Evolutionary conservation across 129 eudicot species (phyloP).

Genomic region (Ambrosia artemisiifolia): DNA sequence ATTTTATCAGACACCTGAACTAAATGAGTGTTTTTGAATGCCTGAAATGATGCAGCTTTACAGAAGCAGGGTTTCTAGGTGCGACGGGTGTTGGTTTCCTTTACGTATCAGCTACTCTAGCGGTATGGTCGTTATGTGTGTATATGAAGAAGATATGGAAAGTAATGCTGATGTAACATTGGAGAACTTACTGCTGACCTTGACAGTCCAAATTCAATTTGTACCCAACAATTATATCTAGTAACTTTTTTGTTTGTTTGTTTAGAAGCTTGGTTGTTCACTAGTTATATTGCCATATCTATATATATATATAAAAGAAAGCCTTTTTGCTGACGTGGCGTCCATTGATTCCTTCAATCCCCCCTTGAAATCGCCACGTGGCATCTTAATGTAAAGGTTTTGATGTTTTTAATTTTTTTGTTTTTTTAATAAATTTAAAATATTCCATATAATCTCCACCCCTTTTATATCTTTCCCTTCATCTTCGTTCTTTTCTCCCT

Average conservation of each 20-base stretch:
- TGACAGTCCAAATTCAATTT: constrained; percentile 7
- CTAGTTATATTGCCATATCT: not conserved
- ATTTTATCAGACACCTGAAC: not conserved
- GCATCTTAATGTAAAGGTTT: too few relatives aligned
- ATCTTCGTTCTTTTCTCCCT: too few relatives aligned
- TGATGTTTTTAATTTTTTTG: too few relatives aligned
- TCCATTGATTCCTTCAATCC: too few relatives aligned
- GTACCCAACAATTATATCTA: not conserved
- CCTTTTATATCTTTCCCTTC: too few relatives aligned
- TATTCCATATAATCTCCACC: too few relatives aligned
- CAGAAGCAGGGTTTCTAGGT: constrained; percentile 49
- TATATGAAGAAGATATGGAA: constrained; percentile 95
- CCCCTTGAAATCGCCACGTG: too few relatives aligned
- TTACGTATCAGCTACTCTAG: constrained; percentile 73
- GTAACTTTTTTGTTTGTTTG: constrained; percentile 9
- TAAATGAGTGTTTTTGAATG: not conserved
- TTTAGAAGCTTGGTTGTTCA: constrained; percentile 3
- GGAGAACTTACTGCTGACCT: constrained; percentile 20
- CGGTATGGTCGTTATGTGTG: constrained; percentile 87
- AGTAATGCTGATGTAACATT: constrained; percentile 60
- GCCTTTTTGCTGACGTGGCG: too few relatives aligned
- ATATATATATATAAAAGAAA: too few relatives aligned
- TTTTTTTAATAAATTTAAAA: too few relatives aligned
- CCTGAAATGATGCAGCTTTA: constrained; percentile 46
- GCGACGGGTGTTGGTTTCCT: constrained; percentile 68